Evolutionary conservation across 805 yeast genomes (phyloP).

Genomic region (Starmerella lactis-condensi): DNA sequence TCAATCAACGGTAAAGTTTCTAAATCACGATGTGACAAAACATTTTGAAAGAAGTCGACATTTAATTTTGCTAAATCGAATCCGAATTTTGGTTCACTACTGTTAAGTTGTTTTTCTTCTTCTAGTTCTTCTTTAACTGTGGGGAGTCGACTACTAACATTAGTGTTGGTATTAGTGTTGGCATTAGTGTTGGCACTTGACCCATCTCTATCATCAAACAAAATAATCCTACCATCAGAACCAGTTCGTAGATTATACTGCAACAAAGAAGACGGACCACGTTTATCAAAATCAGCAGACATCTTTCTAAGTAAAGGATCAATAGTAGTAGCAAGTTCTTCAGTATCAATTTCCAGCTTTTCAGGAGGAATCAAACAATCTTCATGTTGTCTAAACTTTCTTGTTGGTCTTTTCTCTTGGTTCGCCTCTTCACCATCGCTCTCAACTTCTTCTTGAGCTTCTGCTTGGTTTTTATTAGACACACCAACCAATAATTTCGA

Average conservation of each 20-base stretch:
- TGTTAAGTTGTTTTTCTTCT: not conserved
- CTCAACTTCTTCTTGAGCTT: conserved; percentile 13
- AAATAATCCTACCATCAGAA: conserved; percentile 42
- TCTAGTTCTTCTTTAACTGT: not conserved
- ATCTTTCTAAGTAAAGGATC: conserved; percentile 28
- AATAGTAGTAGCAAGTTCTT: conserved; percentile 25
- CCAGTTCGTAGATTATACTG: conserved; percentile 33
- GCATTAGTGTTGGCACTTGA: no score
- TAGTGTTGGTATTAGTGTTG: no score
- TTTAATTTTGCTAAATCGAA: conserved; percentile 8
- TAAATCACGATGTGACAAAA: conserved; percentile 13
- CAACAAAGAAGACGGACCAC: conserved; percentile 26
- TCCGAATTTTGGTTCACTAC: no score
- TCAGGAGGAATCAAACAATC: conserved; percentile 17
- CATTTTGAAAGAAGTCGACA: conserved; percentile 16
- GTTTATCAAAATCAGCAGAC: conserved; percentile 30
- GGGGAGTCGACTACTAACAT: no score
- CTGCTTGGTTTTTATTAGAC: conserved; percentile 21
- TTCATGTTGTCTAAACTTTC: not conserved
- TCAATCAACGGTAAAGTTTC: conserved; percentile 10
- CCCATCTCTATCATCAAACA: no score
- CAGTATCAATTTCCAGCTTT: conserved; percentile 19
- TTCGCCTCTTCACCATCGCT: conserved; percentile 13
- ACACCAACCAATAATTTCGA: conserved; percentile 66
- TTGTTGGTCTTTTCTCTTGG: conserved; percentile 10